Evolutionary conservation across 192 early-diverging fungal species (phyloP), one percentile per base, ranked within the genome.

Genomic region (Backusella psychrophila): DNA sequence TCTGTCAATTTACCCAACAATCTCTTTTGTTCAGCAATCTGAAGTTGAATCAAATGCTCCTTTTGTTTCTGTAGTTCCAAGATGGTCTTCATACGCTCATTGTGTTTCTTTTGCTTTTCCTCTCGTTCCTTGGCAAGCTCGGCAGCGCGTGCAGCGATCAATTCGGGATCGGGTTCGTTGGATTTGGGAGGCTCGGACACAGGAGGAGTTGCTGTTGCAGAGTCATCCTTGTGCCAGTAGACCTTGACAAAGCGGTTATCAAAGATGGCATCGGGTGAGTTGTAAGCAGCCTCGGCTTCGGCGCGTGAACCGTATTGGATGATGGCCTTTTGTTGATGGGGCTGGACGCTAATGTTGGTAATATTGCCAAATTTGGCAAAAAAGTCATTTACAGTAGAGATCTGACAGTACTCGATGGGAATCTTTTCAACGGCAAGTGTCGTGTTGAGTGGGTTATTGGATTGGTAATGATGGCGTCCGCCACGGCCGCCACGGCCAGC

Each of bases 201-300:
- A 15, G 79, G 33, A 8, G 63, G 33, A 34, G 56, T 5, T 21
- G 34, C 35, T 12, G 29, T 19, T 33, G 83, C 74, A 23, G 80
- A 26, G 9, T 88, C 87, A 39, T 83, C 85, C 12, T 84, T 85
- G 38, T 89, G 81, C 91, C 93, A 95, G 79, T 88, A 95, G n/a
- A 96, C 89, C 73, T 93, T 93, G 63, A 96, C 94, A 75, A 96
- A 96, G 26, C 94, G 89, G 78, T 96, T 96, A 21, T 86, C 92
- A 83, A 96, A 96, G 41, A 96, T 92, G 11, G 90, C 86, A 17
- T 93, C 91, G 4, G 94, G 94, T 23, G 89, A 91, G 46, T 84
- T 85, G 69, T 94, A 90, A 12, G 93, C 93, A 8, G 87, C 89
- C 29, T 81, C 80, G 2, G 94, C 94, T 75, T 95, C 94, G 4